Evolutionary conservation across 208 protist species (phyloP).

Genomic region (Vickermania ingenoplastis): DNA sequence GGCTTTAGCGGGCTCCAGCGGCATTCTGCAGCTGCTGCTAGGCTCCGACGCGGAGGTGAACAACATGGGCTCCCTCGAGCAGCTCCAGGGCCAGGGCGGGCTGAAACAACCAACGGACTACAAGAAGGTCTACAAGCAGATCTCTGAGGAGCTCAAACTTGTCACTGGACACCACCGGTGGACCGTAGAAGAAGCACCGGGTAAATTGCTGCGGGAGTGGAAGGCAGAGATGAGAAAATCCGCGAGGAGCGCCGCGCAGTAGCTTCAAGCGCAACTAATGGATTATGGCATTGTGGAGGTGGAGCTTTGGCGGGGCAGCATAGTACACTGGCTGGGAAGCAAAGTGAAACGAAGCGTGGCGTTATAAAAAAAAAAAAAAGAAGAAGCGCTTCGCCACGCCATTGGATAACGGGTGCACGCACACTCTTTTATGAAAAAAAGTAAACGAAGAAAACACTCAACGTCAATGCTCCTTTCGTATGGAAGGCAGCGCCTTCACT

Average conservation of each 20-base stretch:
- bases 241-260: not conserved
- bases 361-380: too few species aligned
- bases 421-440: too few species aligned
- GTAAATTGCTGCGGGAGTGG: conserved; percentile 54
- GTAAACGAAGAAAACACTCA: too few species aligned
- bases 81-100: conserved; percentile 31
- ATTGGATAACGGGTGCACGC: too few species aligned
- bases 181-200: conserved; percentile 50
- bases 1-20: conserved; percentile 91
- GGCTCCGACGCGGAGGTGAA: conserved; percentile 54
- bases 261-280: too few species aligned
- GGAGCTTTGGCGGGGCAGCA: too few species aligned
- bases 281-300: too few species aligned
- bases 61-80: conserved; percentile 23
- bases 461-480: too few species aligned
- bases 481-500: too few species aligned
- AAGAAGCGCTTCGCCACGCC: too few species aligned
- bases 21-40: conserved; percentile 89
- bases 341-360: too few species aligned
- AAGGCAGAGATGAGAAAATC: conserved; percentile 6
- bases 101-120: conserved; percentile 64
- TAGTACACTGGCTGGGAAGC: too few species aligned
- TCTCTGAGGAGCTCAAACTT: conserved; percentile 65
- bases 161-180: conserved; percentile 63
- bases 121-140: conserved; percentile 68